These are phyloP conservation scores for Cavenderia fasciculata DNA, from an alignment of 78 protist species.

Conservation along the genomic window DNA sequence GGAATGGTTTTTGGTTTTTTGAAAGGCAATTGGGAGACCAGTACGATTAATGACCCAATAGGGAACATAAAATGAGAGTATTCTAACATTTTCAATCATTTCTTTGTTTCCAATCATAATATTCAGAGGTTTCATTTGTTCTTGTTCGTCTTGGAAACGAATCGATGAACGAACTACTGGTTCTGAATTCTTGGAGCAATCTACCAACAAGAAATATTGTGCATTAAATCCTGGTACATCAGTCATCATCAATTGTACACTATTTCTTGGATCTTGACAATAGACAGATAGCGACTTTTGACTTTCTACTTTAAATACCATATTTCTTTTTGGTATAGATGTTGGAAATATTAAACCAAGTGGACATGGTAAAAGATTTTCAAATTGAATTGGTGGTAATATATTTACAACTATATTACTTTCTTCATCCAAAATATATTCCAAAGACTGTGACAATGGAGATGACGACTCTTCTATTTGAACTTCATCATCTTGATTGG, in stretches of 20 bases:
- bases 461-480: too few species aligned
- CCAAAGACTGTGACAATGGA: too few species aligned
- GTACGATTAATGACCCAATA: slow-evolving; percentile 62
- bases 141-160: slow-evolving; percentile 19
- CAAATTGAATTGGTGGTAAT: slow-evolving; percentile 45
- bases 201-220: slow-evolving; percentile 4
- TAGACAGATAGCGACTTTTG: slow-evolving; percentile 9
- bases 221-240: slow-evolving; percentile 54
- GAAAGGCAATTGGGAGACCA: slow-evolving; percentile 21
- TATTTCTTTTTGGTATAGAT: background rate
- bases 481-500: too few species aligned
- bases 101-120: slow-evolving; percentile 60
- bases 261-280: slow-evolving; percentile 53
- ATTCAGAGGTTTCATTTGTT: slow-evolving; percentile 29
- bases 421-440: too few species aligned
- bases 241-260: slow-evolving; percentile 1
- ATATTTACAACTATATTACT: background rate
- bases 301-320: background rate
- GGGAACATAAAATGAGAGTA: slow-evolving; percentile 13
- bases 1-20: slow-evolving; percentile 55
- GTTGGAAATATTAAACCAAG: background rate
- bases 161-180: slow-evolving; percentile 24
- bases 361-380: slow-evolving; percentile 54
- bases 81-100: slow-evolving; percentile 23
- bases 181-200: slow-evolving; percentile 5